Base-by-base conservation (phyloP, 495 filamentous ascomycete genomes). In the Penicillium angulare region DNA sequence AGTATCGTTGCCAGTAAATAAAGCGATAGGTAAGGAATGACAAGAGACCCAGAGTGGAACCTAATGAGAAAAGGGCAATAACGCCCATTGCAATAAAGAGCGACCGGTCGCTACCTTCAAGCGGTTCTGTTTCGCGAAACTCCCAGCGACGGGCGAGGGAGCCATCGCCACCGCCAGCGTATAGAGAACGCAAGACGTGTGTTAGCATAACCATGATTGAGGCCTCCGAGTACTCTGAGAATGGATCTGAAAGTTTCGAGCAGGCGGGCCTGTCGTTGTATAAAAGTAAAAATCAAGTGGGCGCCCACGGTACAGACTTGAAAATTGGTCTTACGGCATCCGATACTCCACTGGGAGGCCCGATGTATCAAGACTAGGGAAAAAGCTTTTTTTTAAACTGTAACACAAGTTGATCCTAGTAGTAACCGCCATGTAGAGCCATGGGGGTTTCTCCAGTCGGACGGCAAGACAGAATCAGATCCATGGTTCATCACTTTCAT, bases 21-120 rank as follows among this genome's bases (percentile, higher is more conserved):
- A 86, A 69, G 48, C 79, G 79, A 59, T 76, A 80, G 7, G 76
- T 80, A 55, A 85, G 66, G 60, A 78, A 84, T 36, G 68, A 57
- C 36, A 84, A 68, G 1, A 85, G 69, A 21, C 63, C 59, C 0
- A 79, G 60, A 0, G 78, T 76, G 7, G 82, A 74, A 17, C 80
- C 55, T 60, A 86, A 79, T 9, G 83, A 85, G 24, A 79, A 61
- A 20, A 82, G 61, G 32, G 74, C 79, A 41, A 84, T 79, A 20
- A 75, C 63, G 17, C 79, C 75, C 51, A 86, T 79, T 6, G 76
- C 77, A 24, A 78, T 75, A 55, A 83, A 76, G 24, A 80, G 80
- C 15, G 62, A 52, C 13, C 59, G 63, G 12, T 63, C 54, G 18
- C 53, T 55, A 9, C 64, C 59, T 20, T 43, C 15, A 1, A 64